phyloP scores from a whole-genome alignment of 192 early-diverging fungal genomes.

The Podila epicladia region DNA sequence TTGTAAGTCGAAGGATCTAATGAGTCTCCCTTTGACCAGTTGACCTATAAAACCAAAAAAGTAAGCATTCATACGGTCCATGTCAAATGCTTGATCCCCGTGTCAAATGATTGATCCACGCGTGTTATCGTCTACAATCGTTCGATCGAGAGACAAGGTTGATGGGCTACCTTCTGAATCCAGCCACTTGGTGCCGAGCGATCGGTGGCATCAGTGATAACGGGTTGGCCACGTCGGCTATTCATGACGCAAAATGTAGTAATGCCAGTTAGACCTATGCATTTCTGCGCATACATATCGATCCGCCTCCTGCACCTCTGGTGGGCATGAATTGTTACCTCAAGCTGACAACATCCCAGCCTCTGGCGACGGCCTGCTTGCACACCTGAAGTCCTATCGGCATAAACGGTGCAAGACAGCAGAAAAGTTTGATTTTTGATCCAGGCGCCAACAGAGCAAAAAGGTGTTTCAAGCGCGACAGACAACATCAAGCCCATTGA shows the following conservation, averaged over 20 bases:
- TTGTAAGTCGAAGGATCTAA: conserved; percentile 67
- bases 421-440: not conserved
- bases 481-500: not conserved
- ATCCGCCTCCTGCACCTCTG: not conserved
- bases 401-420: too few relatives aligned
- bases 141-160: not conserved
- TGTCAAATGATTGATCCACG: not conserved
- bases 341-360: conserved; percentile 62
- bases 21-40: conserved; percentile 73
- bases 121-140: not conserved
- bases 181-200: conserved; percentile 55
- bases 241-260: not conserved
- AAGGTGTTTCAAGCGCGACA: not conserved
- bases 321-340: conserved; percentile 42
- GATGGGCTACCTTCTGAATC: conserved; percentile 21
- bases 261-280: not conserved
- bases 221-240: conserved; percentile 32
- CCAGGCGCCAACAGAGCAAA: not conserved
- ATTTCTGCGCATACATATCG: not conserved
- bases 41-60: conserved; percentile 28
- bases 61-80: not conserved
- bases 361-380: conserved; percentile 52
- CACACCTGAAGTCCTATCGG: conserved; percentile 56
- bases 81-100: not conserved
- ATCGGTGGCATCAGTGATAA: conserved; percentile 55